phyloP scores from a whole-genome alignment of 257 asterid genomes.

The Forsythia suspensa region DNA sequence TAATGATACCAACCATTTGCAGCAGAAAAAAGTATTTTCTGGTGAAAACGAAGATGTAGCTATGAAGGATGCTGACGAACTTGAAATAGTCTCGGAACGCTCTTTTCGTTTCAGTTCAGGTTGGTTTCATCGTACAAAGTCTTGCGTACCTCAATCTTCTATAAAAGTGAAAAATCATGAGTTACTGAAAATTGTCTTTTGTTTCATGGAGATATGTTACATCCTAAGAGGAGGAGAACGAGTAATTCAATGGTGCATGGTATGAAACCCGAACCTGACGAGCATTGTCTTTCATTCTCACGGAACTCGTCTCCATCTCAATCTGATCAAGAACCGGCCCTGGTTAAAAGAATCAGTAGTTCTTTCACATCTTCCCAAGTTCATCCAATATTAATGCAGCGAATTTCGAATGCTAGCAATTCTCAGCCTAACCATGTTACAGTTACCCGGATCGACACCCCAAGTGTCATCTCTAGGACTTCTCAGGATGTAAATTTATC shows the following conservation, averaged over 20 bases:
- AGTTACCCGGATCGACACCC: conserved; percentile 24
- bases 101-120: conserved; percentile 47
- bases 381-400: conserved; percentile 49
- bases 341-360: conserved; percentile 30
- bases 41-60: conserved; percentile 37
- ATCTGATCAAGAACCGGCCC: conserved; percentile 57
- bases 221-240: conserved; percentile 72
- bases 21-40: conserved; percentile 36
- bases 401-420: conserved; percentile 24
- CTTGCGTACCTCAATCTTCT: neutral
- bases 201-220: conserved; percentile 52
- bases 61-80: conserved; percentile 45
- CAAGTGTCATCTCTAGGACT: conserved; percentile 22
- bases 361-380: conserved; percentile 22
- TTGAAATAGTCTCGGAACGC: conserved; percentile 40
- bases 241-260: conserved; percentile 38
- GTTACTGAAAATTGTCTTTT: conserved; percentile 20
- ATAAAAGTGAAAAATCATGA: neutral
- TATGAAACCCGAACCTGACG: conserved; percentile 40
- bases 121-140: conserved; percentile 7
- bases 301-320: conserved; percentile 72
- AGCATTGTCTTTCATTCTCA: conserved; percentile 53
- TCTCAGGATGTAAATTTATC: conserved; percentile 27
- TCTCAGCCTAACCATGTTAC: conserved; percentile 28
- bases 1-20: conserved; percentile 7